Evolutionary conservation across 225 moss, liverwort and hornwort genomes (phyloP).

Genomic region (Sphagnum tenellum): DNA sequence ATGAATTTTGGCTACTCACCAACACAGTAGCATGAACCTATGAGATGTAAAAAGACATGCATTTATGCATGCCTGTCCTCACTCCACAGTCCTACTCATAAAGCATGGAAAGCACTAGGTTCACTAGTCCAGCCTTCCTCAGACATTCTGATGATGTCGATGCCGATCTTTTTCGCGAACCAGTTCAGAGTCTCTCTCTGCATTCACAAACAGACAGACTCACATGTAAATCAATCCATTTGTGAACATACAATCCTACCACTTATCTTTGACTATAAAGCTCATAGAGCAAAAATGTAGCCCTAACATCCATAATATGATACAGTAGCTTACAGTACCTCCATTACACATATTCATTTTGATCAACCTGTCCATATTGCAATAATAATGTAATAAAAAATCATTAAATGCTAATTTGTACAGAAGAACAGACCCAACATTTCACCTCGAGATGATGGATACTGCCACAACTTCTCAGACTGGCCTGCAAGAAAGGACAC

Average conservation of each 20-base stretch:
- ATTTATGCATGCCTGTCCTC: slow-evolving; percentile 58
- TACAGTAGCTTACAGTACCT: too few species aligned
- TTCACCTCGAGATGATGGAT: slow-evolving; percentile 60
- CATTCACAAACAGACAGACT: background rate
- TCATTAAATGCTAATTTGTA: too few species aligned
- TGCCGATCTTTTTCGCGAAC: slow-evolving; percentile 56
- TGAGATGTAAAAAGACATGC: slow-evolving; percentile 26
- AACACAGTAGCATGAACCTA: slow-evolving; percentile 56
- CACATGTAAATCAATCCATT: too few species aligned
- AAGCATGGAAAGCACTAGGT: slow-evolving; percentile 41
- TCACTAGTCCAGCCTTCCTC: slow-evolving; percentile 29
- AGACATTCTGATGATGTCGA: slow-evolving; percentile 72
- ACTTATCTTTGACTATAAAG: too few species aligned
- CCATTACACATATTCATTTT: too few species aligned
- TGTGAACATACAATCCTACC: too few species aligned
- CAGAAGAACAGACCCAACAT: background rate
- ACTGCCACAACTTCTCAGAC: slow-evolving; percentile 64
- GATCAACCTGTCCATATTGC: background rate
- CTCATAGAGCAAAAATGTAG: too few species aligned
- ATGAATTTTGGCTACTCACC: slow-evolving; percentile 43
- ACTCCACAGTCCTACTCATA: slow-evolving; percentile 38
- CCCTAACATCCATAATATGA: too few species aligned
- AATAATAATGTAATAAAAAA: background rate
- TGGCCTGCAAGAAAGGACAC: slow-evolving; percentile 34
- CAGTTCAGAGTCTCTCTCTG: slow-evolving; percentile 65